Conservation (phyloP, 2,329 filamentous ascomycete genomes). For the Ophiostoma montium region DNA sequence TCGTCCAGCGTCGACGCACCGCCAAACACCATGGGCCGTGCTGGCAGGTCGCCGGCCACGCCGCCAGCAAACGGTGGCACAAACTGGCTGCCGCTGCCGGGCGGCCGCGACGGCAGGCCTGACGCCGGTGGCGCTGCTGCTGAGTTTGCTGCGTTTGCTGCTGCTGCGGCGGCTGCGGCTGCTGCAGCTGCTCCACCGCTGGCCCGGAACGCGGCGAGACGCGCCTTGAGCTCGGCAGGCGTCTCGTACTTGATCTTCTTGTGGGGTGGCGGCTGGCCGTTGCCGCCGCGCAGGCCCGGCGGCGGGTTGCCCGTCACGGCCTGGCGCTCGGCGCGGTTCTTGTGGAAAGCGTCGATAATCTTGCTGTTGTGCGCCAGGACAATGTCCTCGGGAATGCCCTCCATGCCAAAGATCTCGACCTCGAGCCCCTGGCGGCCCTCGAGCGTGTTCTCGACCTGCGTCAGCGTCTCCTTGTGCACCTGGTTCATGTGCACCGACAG, state of each 20-base stretch:
- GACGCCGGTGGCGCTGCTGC: constrained; percentile 24
- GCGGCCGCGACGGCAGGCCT: constrained; percentile 12
- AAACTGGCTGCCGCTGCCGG: constrained; percentile 10
- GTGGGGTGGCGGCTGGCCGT: constrained; percentile 43
- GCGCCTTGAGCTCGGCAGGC: constrained; percentile 63
- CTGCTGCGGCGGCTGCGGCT: not conserved
- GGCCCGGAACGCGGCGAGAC: constrained; percentile 63
- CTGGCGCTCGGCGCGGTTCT: constrained; percentile 69
- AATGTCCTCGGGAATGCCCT: constrained; percentile 82
- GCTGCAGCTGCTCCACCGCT: constrained; percentile 26
- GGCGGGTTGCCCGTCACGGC: constrained; percentile 73
- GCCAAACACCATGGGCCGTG: constrained; percentile 18
- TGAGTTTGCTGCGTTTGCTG: constrained; percentile 21
- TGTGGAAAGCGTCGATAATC: constrained; percentile 74
- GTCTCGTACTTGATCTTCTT: constrained; percentile 64
- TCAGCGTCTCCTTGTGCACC: constrained; percentile 88
- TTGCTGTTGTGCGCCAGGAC: constrained; percentile 72
- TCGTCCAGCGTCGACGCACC: constrained; percentile 31
- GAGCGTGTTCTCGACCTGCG: constrained; percentile 80
- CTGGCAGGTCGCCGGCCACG: constrained; percentile 12
- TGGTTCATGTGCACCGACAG: constrained; percentile 96
- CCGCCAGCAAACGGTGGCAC: not conserved
- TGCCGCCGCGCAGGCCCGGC: constrained; percentile 39
- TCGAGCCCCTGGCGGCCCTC: constrained; percentile 74
- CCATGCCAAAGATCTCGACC: constrained; percentile 96